These are phyloP conservation scores for Tylopilus subfusipes DNA, from an alignment of 768 basidiomycete species.

Conservation along the genomic window DNA sequence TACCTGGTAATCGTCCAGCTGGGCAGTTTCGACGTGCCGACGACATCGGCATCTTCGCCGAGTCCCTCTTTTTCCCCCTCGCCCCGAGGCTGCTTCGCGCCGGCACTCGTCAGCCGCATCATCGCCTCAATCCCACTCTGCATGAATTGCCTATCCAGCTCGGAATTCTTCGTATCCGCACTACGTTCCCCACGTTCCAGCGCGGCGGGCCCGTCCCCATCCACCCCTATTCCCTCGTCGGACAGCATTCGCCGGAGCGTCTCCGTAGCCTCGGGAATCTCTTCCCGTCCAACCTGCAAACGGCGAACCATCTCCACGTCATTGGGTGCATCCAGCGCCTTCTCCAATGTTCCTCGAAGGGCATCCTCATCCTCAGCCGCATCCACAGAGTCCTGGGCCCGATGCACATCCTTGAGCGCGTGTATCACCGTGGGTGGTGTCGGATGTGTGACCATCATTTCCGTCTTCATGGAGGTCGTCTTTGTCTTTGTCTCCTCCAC, in stretches of 20 bases:
- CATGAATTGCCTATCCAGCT: conserved; percentile 59
- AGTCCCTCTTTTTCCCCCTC: not conserved
- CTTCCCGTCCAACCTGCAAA: conserved; percentile 21
- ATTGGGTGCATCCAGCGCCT: conserved; percentile 11
- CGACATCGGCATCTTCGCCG: not conserved
- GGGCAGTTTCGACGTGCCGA: conserved; percentile 40
- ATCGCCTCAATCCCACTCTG: conserved; percentile 72
- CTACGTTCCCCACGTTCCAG: not conserved
- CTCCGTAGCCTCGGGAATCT: conserved; percentile 24
- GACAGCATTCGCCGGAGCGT: conserved; percentile 21
- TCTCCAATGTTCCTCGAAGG: conserved; percentile 16
- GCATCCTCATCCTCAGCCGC: conserved; percentile 22
- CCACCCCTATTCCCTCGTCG: not conserved
- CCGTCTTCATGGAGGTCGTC: not conserved
- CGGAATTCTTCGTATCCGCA: not conserved
- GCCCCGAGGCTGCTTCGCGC: not conserved
- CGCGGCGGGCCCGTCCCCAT: not conserved
- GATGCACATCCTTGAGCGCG: conserved; percentile 18
- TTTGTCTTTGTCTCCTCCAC: not conserved
- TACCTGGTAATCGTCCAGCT: conserved; percentile 70
- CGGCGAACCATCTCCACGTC: conserved; percentile 23
- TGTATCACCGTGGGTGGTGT: not conserved
- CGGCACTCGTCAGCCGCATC: conserved; percentile 49
- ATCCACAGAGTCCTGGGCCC: conserved; percentile 23
- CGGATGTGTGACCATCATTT: not conserved